Evolutionary conservation across 192 early-diverging fungal genomes (phyloP).

Genomic region (Backusella liffmaniae): DNA sequence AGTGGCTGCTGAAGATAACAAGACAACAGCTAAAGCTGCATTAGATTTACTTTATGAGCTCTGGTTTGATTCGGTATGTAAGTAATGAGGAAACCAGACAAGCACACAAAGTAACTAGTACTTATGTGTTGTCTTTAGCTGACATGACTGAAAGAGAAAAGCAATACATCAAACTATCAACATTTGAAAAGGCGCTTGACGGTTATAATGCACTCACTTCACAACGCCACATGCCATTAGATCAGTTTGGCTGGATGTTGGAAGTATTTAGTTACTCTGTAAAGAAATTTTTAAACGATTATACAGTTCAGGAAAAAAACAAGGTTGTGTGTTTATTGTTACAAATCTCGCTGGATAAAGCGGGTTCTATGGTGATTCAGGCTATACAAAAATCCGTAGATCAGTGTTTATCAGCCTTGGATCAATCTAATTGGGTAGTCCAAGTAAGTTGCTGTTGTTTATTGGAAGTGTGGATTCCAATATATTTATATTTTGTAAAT

Average conservation of each 20-base stretch:
- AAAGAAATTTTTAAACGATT: neutral
- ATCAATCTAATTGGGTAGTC: neutral
- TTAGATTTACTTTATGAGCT: neutral
- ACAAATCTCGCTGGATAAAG: constrained; percentile 1
- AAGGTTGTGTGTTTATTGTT: neutral
- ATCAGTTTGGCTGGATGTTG: constrained; percentile 13
- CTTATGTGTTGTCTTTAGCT: neutral
- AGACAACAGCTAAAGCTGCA: constrained; percentile 5
- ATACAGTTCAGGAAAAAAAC: neutral
- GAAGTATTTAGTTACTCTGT: constrained; percentile 4
- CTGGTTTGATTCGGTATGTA: constrained; percentile 5
- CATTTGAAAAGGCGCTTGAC: neutral
- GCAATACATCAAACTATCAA: neutral
- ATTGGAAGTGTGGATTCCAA: neutral
- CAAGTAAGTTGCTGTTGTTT: neutral
- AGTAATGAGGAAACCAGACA: neutral
- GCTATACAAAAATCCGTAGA: neutral
- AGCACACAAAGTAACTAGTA: neutral
- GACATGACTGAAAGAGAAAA: neutral
- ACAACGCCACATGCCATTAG: neutral
- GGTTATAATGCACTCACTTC: neutral
- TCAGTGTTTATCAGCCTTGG: constrained; percentile 2
- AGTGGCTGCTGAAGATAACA: constrained; percentile 7
- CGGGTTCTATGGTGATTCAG: neutral
- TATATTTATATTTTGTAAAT: neutral